A percentile compares a stretch with the other conserved stretches of the same genome.
Conservation (phyloP, 495 filamentous ascomycete species). For the Penicillium tannophilum region DNA sequence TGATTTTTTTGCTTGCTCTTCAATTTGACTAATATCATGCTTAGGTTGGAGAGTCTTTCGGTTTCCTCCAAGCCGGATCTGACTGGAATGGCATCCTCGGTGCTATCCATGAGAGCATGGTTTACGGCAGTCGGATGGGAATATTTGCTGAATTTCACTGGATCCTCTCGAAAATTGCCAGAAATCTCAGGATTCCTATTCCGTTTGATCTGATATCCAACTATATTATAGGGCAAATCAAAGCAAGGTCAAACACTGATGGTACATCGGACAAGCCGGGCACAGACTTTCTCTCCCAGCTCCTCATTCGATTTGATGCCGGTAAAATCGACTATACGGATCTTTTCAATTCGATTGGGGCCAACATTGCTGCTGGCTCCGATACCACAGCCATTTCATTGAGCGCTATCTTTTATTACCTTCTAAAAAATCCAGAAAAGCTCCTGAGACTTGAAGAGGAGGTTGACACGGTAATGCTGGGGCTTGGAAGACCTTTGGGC, state of each 20-base stretch:
- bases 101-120: no score
- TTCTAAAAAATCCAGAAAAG: background rate
- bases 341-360: background rate
- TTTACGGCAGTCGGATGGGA: no score
- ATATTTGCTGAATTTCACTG: no score
- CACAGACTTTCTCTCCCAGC: background rate
- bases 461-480: background rate
- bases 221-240: no score
- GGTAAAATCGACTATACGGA: background rate
- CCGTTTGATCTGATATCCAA: no score
- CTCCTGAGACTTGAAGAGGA: background rate
- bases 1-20: no score
- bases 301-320: background rate
- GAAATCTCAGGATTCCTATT: background rate
- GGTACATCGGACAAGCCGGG: no score
- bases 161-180: background rate
- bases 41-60: no score
- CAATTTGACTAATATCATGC: no score
- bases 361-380: background rate
- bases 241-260: no score
- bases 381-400: background rate
- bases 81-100: no score
- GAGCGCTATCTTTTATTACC: background rate
- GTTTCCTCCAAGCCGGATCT: no score
- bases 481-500: background rate